Percentiles rank a stretch among this genome's conserved stretches.
phyloP scores from a whole-genome alignment of 306 rosid species.

The Gillenia trifoliata region DNA sequence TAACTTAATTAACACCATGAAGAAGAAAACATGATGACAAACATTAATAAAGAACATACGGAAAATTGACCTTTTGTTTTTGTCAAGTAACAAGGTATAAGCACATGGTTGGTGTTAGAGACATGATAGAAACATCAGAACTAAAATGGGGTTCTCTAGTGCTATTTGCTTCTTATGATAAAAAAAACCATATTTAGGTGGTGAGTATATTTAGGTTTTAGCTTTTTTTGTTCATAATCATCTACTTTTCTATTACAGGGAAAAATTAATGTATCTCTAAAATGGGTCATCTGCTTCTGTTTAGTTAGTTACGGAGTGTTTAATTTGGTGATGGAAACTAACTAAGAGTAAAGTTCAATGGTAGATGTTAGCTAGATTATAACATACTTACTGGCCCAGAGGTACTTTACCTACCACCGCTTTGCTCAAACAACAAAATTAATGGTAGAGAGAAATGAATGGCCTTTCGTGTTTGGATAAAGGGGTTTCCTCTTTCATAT shows the following conservation, averaged over 20 bases:
- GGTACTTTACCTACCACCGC: constrained; percentile 31
- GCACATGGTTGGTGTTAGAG: constrained; percentile 31
- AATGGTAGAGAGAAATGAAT: constrained; percentile 9
- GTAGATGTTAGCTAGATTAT: background rate
- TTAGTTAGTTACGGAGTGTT: constrained; percentile 19
- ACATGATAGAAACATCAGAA: constrained; percentile 54
- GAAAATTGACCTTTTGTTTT: background rate
- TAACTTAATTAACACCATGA: constrained; percentile 11
- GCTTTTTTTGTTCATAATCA: constrained; percentile 3
- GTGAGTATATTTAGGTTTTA: constrained; percentile 39
- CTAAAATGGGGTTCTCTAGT: constrained; percentile 29
- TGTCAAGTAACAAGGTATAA: constrained; percentile 25
- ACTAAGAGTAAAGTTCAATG: constrained; percentile 15
- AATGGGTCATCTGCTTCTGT: constrained; percentile 24
- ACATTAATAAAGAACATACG: background rate
- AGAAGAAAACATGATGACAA: constrained; percentile 1
- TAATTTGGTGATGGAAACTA: constrained; percentile 29
- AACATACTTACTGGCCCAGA: background rate
- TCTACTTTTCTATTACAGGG: constrained; percentile 18
- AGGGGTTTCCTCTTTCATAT: constrained; percentile 24
- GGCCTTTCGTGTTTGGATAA: background rate
- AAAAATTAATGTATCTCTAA: constrained; percentile 15
- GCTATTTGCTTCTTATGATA: constrained; percentile 26
- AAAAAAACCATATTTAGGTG: constrained; percentile 36
- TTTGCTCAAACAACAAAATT: constrained; percentile 7